Percentiles rank a stretch among this genome's conserved stretches.
Evolutionary conservation across 176 grass and related monocot genomes (phyloP).

Genomic region (Canna indica): DNA sequence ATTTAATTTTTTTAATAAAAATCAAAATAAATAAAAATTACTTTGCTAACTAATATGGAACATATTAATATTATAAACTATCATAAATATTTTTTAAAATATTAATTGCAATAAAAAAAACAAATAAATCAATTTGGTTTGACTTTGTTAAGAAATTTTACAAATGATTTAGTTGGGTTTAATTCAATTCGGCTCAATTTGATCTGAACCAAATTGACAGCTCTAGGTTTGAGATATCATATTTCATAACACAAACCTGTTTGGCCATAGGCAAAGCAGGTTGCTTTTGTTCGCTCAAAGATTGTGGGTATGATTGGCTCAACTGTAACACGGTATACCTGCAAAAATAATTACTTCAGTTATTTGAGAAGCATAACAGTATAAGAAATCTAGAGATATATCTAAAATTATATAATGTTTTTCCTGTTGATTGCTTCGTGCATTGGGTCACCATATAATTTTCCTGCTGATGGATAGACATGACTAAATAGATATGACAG

Average conservation of each 20-base stretch:
- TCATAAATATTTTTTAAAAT: no score
- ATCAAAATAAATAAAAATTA: no score
- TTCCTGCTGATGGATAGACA: background rate
- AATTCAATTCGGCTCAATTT: no score
- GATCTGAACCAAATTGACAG: background rate
- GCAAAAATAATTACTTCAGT: conserved; percentile 7
- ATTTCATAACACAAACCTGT: conserved; percentile 48
- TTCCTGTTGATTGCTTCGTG: no score
- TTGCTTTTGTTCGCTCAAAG: conserved; percentile 97
- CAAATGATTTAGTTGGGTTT: no score
- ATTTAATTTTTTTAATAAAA: no score
- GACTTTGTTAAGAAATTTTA: no score
- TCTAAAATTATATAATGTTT: no score
- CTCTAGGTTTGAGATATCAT: background rate
- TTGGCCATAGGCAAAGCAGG: conserved; percentile 98
- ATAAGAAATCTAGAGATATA: background rate
- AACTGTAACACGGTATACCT: conserved; percentile 93
- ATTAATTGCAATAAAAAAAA: background rate
- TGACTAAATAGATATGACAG: background rate
- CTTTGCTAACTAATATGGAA: no score
- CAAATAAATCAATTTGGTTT: background rate
- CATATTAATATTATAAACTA: no score
- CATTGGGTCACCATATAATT: background rate
- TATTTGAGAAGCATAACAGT: conserved; percentile 8
- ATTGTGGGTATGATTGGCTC: conserved; percentile 95